Conservation (phyloP, 2,329 filamentous ascomycete genomes). For the Claviceps spartinae region DNA sequence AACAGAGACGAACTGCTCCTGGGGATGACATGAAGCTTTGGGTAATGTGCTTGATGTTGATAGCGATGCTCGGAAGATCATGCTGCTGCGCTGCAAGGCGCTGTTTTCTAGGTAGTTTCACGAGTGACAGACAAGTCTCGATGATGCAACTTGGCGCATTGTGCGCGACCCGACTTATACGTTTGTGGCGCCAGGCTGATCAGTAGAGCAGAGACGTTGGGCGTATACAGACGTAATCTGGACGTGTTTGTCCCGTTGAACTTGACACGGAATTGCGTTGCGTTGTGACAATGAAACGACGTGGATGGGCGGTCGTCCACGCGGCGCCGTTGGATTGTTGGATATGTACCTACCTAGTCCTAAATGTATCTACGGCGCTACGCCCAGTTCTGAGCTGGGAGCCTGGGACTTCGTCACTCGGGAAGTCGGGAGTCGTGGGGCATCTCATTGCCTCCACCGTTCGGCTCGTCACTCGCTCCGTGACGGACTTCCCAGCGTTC, state of each 20-base stretch:
- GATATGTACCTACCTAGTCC: background rate
- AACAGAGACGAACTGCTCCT: constrained; percentile 5
- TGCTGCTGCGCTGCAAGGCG: constrained; percentile 9
- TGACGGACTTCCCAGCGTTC: too few relatives aligned
- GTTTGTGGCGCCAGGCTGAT: background rate
- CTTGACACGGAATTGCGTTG: background rate
- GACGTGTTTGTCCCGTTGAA: background rate
- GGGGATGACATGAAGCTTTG: constrained; percentile 7
- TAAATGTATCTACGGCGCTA: too few relatives aligned
- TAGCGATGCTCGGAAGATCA: constrained; percentile 8
- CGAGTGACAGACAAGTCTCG: background rate
- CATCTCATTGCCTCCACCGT: too few relatives aligned
- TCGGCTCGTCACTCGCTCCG: too few relatives aligned
- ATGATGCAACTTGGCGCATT: constrained; percentile 7
- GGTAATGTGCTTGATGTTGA: constrained; percentile 7
- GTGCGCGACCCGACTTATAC: background rate
- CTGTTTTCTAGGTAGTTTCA: background rate
- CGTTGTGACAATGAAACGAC: background rate
- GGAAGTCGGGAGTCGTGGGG: too few relatives aligned
- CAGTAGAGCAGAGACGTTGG: background rate
- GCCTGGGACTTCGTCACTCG: too few relatives aligned
- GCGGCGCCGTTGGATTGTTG: background rate
- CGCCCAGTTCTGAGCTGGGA: background rate
- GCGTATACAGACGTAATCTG: too few relatives aligned
- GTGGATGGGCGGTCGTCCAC: background rate